These are phyloP conservation scores for Metarhizium brunneum DNA, from an alignment of 2,329 filamentous ascomycete species.

Conservation along the genomic window DNA sequence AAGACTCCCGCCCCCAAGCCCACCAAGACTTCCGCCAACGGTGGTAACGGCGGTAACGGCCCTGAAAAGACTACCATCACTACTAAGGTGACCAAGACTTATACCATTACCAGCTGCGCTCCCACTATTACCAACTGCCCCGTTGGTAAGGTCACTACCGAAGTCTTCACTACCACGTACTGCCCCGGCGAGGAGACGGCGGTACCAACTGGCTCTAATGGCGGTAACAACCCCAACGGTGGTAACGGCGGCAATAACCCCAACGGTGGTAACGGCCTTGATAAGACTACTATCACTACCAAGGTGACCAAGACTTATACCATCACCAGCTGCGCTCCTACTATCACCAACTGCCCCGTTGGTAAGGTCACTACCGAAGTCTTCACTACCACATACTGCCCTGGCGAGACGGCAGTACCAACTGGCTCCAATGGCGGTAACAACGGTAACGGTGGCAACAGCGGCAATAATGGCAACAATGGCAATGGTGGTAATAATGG, in stretches of 20 bases:
- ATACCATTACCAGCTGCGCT: slow-evolving; percentile 49
- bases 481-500: no score
- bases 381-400: no score
- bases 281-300: no score
- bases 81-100: slow-evolving; percentile 44
- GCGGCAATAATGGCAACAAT: no score
- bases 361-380: not conserved
- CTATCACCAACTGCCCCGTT: no score
- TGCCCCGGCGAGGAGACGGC: slow-evolving; percentile 8
- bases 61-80: slow-evolving; percentile 31
- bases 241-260: no score
- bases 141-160: slow-evolving; percentile 10
- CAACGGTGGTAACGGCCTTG: no score
- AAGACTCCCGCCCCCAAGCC: not conserved
- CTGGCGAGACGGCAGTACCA: not conserved
- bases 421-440: not conserved
- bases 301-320: no score
- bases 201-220: not conserved
- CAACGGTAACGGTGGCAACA: no score
- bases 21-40: not conserved
- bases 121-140: slow-evolving; percentile 51
- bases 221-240: no score
- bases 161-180: slow-evolving; percentile 10
- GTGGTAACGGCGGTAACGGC: not conserved
- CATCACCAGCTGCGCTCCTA: no score